Evolutionary conservation across 129 eudicot genomes (phyloP).

Genomic region (Tagetes patula): DNA sequence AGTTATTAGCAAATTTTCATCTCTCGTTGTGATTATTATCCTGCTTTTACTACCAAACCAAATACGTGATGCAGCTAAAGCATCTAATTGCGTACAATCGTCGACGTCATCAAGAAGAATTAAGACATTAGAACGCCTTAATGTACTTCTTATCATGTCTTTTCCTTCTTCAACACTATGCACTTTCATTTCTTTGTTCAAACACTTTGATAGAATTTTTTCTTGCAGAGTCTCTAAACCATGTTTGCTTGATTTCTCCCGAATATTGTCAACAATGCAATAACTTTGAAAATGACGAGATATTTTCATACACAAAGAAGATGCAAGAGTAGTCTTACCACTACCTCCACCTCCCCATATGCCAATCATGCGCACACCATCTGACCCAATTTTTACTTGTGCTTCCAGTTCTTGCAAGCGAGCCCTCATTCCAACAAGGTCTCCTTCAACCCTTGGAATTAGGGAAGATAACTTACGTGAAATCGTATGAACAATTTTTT

Average conservation of each 20-base stretch:
- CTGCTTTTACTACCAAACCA: slow-evolving; percentile 14
- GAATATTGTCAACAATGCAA: neutral
- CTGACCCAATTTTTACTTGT: neutral
- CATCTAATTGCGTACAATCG: neutral
- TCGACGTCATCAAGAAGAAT: slow-evolving; percentile 27
- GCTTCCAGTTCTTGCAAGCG: neutral
- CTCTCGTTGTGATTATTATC: slow-evolving; percentile 13
- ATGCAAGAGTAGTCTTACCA: neutral
- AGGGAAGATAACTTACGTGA: neutral
- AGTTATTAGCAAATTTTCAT: neutral
- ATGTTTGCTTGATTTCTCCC: neutral
- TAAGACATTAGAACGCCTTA: neutral
- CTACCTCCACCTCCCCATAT: neutral
- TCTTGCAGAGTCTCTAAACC: slow-evolving; percentile 5
- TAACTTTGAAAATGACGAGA: slow-evolving; percentile 11
- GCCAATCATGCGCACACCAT: slow-evolving; percentile 15
- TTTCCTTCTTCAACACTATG: neutral
- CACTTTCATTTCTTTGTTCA: neutral
- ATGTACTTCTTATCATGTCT: neutral
- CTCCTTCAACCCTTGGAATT: neutral
- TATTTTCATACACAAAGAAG: neutral
- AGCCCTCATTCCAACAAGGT: neutral
- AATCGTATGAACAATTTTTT: neutral
- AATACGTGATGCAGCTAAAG: slow-evolving; percentile 8
- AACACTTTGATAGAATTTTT: neutral